Evolutionary conservation across 306 rosid species (phyloP).

Genomic region (Lathyrus aphaca): DNA sequence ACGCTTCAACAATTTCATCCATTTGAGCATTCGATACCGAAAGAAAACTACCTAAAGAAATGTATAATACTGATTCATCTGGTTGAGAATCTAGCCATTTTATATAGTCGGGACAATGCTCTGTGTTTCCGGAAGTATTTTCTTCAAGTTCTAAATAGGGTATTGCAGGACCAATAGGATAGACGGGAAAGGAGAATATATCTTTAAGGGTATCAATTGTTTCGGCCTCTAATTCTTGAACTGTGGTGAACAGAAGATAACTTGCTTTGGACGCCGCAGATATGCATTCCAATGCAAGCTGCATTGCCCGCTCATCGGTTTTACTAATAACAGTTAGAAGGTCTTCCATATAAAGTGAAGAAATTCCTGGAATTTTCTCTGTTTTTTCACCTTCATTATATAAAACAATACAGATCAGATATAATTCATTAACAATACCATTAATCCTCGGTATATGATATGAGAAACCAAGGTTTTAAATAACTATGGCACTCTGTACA

Average conservation of each 20-base stretch:
- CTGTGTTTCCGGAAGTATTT: background rate
- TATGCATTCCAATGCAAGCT: conserved; percentile 42
- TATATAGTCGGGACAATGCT: conserved; percentile 36
- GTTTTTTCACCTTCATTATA: conserved; percentile 37
- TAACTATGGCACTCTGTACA: too few species aligned
- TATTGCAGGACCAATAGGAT: conserved; percentile 59
- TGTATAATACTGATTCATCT: conserved; percentile 55
- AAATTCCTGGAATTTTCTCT: conserved; percentile 43
- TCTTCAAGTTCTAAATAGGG: conserved; percentile 46
- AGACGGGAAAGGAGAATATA: conserved; percentile 47
- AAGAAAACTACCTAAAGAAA: conserved; percentile 62
- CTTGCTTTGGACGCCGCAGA: conserved; percentile 45
- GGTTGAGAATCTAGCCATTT: conserved; percentile 67
- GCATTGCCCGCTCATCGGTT: conserved; percentile 38
- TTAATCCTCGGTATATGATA: background rate
- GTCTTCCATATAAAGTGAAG: conserved; percentile 41
- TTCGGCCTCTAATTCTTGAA: conserved; percentile 55
- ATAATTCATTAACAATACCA: conserved; percentile 2
- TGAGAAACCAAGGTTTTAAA: too few species aligned
- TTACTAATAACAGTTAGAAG: conserved; percentile 39
- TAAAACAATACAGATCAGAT: conserved; percentile 2
- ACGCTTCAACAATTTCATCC: conserved; percentile 51
- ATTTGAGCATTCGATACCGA: conserved; percentile 53
- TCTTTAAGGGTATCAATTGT: conserved; percentile 43
- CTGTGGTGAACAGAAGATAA: conserved; percentile 50